Evolutionary conservation across 768 basidiomycete genomes (phyloP), one percentile per base, ranked within the genome.

Genomic region (Amanita jacksonii): DNA sequence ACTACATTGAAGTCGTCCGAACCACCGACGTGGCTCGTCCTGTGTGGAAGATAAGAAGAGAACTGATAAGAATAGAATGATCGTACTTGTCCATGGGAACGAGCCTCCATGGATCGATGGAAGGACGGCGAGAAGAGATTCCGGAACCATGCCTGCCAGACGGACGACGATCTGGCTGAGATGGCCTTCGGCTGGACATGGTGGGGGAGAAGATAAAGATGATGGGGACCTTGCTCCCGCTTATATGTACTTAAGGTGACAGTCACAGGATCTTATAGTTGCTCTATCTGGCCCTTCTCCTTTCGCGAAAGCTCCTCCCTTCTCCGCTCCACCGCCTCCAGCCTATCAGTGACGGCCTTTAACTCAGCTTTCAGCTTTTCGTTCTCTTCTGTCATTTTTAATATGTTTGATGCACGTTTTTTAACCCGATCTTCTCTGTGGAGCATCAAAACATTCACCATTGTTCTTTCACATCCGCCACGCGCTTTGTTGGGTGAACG

Each of bases 1-100:
- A 94, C 79, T 43, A 98, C 81, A 61, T 96, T 94, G 73, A 96
- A 96, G 56, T 82, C 72, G 52, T 84, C 77, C 38, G 76, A 63
- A 12, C 79, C 81, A 43, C 68, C 69, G 43, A 79, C 57, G 38
- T 75, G 70, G 51, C 64, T 63, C 44, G 64, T 59, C 58, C 75
- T 80, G 62, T 23, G 38, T 15, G 27, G 23, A 36, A 42, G 41
- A 39, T 48, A 36, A 30, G 41, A 45, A 34, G 44, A 35, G 34
- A 33, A 24, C 38, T 8, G 22, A 23, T 27, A 24, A 35, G 38
- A 38, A 24, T 44, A 46, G 49, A 9, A 46, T 51, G 37, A 43
- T 55, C 61, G 51, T 57, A 85, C 85, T 77, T 86, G 72, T 85
- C 79, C 81, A 88, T 88, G 27, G 78, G 83, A 46, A 86, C 52